Evolutionary conservation across 176 grass and related monocot species (phyloP).

Genomic region (Carex parvula): DNA sequence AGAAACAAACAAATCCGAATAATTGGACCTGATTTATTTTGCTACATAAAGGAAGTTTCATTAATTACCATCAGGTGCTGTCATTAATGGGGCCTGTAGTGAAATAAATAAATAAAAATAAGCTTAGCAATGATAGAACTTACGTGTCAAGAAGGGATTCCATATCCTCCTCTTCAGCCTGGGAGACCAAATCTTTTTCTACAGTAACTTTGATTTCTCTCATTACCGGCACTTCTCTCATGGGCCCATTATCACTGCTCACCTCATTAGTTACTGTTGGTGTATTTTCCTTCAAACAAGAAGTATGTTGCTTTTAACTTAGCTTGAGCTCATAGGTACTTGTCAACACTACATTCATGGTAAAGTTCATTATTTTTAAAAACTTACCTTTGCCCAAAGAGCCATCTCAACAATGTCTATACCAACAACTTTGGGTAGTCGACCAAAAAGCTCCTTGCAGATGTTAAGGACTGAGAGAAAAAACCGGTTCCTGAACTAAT

Average conservation of each 20-base stretch:
- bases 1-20: not conserved
- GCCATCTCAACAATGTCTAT: constrained; percentile 98
- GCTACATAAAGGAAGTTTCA: not conserved
- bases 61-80: not conserved
- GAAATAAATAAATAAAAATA: not conserved
- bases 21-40: not conserved
- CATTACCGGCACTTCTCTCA: constrained; percentile 45
- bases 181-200: constrained; percentile 90
- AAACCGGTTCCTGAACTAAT: constrained; percentile 62
- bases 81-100: not conserved
- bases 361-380: constrained; percentile 17
- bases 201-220: constrained; percentile 84
- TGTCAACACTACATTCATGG: not conserved
- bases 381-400: constrained; percentile 87
- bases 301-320: constrained; percentile 2
- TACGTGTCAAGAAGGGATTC: constrained; percentile 98
- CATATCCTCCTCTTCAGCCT: constrained; percentile 99
- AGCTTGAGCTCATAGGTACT: not conserved
- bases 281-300: constrained; percentile 79
- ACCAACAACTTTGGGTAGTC: constrained; percentile 90
- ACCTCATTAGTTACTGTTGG: constrained; percentile 52
- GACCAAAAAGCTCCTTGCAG: constrained; percentile 81
- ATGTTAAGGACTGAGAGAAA: constrained; percentile 86
- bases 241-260: constrained; percentile 58
- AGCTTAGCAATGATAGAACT: constrained; percentile 14